Percentiles rank a stretch among this genome's conserved stretches.
These are phyloP conservation scores for Plantago major DNA, from an alignment of 257 asterid species.

Conservation along the genomic window DNA sequence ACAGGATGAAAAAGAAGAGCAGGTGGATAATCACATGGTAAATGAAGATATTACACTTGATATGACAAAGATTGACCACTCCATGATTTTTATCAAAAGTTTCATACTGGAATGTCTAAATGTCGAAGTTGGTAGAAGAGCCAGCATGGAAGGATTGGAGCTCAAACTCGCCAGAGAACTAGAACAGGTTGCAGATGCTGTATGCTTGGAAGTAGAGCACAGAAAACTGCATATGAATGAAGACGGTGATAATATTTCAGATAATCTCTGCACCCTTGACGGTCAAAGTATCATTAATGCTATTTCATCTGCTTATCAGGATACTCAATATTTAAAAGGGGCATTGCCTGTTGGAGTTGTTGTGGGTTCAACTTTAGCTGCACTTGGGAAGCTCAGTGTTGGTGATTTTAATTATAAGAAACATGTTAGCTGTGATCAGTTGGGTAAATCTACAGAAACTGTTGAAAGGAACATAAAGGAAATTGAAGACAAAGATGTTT, in stretches of 20 bases:
- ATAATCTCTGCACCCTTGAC: constrained; percentile 42
- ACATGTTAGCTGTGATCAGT: constrained; percentile 26
- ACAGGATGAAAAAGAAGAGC: constrained; percentile 35
- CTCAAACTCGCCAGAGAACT: constrained; percentile 61
- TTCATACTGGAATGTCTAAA: constrained; percentile 54
- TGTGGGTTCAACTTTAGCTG: constrained; percentile 80
- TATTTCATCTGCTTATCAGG: constrained; percentile 62
- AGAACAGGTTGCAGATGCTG: constrained; percentile 67
- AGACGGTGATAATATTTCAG: constrained; percentile 25
- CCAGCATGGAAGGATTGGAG: constrained; percentile 55
- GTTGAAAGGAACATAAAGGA: constrained; percentile 18
- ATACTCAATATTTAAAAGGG: constrained; percentile 56
- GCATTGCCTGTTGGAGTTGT: constrained; percentile 81
- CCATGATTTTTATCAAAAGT: constrained; percentile 38
- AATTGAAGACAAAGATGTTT: constrained; percentile 18
- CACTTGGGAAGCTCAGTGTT: constrained; percentile 58
- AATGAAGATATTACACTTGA: constrained; percentile 28
- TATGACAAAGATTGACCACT: constrained; percentile 25
- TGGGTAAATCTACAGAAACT: constrained; percentile 24
- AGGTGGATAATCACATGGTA: constrained; percentile 19
- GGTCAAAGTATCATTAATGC: constrained; percentile 53
- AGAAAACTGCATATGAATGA: constrained; percentile 24
- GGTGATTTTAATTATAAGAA: constrained; percentile 44
- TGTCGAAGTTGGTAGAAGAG: constrained; percentile 75
- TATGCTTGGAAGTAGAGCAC: constrained; percentile 48